A percentile compares a stretch with the other conserved stretches of the same genome.
These are phyloP conservation scores for Fusarium sp. DNA, from an alignment of 2,329 filamentous ascomycete species.

Conservation along the genomic window DNA sequence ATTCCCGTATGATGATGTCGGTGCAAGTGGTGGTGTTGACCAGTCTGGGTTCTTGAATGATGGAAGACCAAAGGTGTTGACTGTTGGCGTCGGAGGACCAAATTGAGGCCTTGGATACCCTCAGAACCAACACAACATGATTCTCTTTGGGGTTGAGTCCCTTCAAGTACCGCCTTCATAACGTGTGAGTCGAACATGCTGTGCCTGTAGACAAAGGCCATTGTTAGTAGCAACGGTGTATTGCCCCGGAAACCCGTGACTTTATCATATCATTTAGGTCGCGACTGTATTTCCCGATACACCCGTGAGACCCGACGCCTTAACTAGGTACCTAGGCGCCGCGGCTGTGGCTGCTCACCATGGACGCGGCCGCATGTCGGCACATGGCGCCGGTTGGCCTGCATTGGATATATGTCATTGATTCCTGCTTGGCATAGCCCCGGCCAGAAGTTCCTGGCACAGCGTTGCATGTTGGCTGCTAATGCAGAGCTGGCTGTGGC, in stretches of 20 bases:
- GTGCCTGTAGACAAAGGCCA: no score
- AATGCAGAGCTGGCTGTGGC: background rate
- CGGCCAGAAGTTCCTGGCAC: background rate
- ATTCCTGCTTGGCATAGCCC: background rate
- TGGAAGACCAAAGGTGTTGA: constrained; percentile 68
- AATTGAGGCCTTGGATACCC: background rate
- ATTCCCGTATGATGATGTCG: constrained; percentile 81
- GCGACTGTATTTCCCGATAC: no score
- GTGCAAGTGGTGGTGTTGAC: constrained; percentile 67
- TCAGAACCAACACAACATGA: no score
- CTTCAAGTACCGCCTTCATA: no score
- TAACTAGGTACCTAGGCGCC: background rate
- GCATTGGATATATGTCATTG: background rate
- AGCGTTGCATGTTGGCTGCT: background rate
- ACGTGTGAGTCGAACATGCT: no score
- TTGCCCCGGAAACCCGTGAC: no score
- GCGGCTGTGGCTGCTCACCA: background rate
- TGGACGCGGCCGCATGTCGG: background rate
- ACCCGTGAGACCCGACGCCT: no score
- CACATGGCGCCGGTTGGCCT: constrained; percentile 8
- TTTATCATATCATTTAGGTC: no score
- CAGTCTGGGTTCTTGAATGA: constrained; percentile 76
- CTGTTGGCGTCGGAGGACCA: constrained; percentile 68
- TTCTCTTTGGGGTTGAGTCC: no score
- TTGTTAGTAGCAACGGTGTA: no score